Percentiles rank a stretch among this genome's conserved stretches.
Conservation (phyloP, 2,329 filamentous ascomycete species). For the Rhexocercosporidium sp. region DNA sequence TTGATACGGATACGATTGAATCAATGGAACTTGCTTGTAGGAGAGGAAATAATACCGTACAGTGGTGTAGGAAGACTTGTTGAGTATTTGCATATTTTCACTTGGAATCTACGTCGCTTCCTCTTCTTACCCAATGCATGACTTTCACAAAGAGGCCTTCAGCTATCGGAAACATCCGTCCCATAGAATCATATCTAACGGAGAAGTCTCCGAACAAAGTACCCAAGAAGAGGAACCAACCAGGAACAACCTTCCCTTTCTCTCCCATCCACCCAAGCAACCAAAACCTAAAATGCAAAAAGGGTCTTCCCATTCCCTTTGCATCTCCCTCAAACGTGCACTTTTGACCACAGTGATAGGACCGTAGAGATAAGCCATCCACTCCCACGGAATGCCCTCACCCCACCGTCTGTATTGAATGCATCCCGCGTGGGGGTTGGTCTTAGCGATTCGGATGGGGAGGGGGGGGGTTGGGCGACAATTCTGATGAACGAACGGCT, state of each 20-base stretch:
- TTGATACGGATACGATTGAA: neutral
- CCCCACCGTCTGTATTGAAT: constrained; percentile 5
- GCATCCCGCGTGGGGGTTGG: constrained; percentile 8
- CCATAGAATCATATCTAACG: neutral
- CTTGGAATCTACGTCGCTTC: neutral
- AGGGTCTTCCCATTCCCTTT: no score
- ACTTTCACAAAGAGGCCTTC: neutral
- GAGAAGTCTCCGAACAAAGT: neutral
- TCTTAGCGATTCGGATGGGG: neutral
- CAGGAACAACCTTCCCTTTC: neutral
- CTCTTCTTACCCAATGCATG: neutral
- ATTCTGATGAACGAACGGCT: neutral
- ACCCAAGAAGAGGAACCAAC: neutral
- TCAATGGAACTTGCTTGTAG: no score
- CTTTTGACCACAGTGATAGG: constrained; percentile 5
- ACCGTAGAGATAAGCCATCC: neutral
- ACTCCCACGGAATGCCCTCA: neutral
- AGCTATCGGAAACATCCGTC: neutral
- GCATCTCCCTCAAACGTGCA: constrained; percentile 3
- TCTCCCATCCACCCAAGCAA: neutral
- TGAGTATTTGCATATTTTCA: neutral
- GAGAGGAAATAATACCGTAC: no score
- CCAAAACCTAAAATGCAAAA: neutral
- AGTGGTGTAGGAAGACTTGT: no score
- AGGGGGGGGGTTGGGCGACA: constrained; percentile 1